Evolutionary conservation across 306 rosid species (phyloP), one percentile per base, ranked within the genome.

Genomic region (Canavalia gladiata): DNA sequence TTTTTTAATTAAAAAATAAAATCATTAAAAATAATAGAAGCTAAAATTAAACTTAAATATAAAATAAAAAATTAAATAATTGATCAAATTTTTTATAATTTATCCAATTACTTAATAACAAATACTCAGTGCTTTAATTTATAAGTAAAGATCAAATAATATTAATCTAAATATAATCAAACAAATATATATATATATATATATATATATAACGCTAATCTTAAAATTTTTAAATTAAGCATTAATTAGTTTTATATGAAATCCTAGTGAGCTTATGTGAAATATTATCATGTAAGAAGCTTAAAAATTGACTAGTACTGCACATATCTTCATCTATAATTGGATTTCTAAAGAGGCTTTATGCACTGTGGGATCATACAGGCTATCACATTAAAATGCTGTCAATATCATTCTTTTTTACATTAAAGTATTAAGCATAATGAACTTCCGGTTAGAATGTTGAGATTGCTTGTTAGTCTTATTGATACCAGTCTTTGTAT

Each of bases 221-320:
- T 18, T 18, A 18, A 18, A 18, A 18, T 18, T 18, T 18, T 18
- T 18, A 0, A 18, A 18, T 18, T 18, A 18, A 18, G 25, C 25
- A 18, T 18, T 18, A 18, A 18, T 18, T 18, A 18, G 25, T 18
- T 18, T 18, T 18, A 18, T 18, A 18, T 18, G 25, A 85, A 95
- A 95, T n/a, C 99, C 97, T 78, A 90, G 5, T 34, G 97, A 93
- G 74, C 99, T 98, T 85, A 98, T 95, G 90, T 68, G 65, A 89
- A 78, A 71, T 75, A 84, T 51, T 50, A 69, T 57, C 41, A 79
- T 54, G 84, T 78, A 54, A 85, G 85, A 82, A 80, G 59, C 72
- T 9, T 49, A 54, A 35, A 58, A 45, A 66, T 70, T 46, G 29
- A 67, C 58, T 31, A 47, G 57, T 55, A 37, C 74, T 51, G 80